Base-by-base conservation (phyloP, 768 basidiomycete species). In the Suillus clintonianus region DNA sequence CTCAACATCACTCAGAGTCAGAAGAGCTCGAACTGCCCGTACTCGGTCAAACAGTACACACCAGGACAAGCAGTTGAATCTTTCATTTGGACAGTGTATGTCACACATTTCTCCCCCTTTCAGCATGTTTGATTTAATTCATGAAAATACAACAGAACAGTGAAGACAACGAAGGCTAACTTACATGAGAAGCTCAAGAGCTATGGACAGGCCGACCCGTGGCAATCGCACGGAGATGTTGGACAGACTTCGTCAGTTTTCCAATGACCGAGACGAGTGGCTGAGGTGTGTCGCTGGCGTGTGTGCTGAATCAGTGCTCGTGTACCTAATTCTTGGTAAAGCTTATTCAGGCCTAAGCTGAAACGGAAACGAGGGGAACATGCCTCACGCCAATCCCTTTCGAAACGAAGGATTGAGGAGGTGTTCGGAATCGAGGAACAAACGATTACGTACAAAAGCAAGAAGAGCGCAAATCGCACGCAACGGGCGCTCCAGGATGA, bases 201-300 rank as follows among this genome's bases (percentile, higher is more conserved):
- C n/a, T 68, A 66, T 36, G 53, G 47, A n/a, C n/a, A 55, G 63
- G 17, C 58, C 64, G 7, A 55, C 58, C 19, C 6, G 24, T 17
- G 64, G 70, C 13, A 67, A 62, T 36, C 59, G 51, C 24, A 32
- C 57, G 0, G 56, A 53, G 24, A 39, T 71, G 24, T 50, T 66
- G 17, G 32, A 65, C 15, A 24, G 60, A 2, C 65, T 71, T 13
- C 54, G 36, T 39, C 55, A 57, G 19, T n/a, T 71, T 67, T 65
- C 67, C 37, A 17, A 53, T 36, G 62, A 71, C 57, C 43, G 22
- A 32, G 60, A 62, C 8, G 11, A 32, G 34, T 71, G 69, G 70
- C 30, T 64, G 22, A 51, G 41, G 69, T 68, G 51, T 39, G 64
- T 64, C 45, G 48, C 54, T 37, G 41, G 48, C 14, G 19, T 64